Percentiles rank a stretch among this genome's conserved stretches.
Conservation (phyloP, 176 grass and related monocot species). For the Aegilops longissima region DNA sequence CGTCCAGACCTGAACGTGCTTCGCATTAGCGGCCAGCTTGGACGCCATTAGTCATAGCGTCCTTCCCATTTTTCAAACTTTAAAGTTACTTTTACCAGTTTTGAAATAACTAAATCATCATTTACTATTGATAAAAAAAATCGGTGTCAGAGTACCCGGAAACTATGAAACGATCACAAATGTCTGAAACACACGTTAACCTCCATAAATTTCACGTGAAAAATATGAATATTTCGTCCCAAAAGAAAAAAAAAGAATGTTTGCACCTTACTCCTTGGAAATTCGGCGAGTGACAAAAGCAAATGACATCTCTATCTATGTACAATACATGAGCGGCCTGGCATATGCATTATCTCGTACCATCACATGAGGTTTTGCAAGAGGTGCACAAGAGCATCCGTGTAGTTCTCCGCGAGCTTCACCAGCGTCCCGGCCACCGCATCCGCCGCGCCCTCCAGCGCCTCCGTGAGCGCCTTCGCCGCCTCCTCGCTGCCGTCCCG, state of each 20-base stretch:
- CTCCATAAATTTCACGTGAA: neutral
- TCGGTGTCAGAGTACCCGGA: no score
- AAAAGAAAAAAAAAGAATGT: neutral
- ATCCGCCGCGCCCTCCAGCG: conserved; percentile 34
- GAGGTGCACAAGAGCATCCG: conserved; percentile 29
- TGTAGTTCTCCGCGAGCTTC: conserved; percentile 36
- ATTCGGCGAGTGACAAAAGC: neutral
- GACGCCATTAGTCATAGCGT: no score
- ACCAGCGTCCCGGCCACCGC: neutral
- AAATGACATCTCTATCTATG: neutral
- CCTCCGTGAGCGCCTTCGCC: neutral
- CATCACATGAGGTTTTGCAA: conserved; percentile 32
- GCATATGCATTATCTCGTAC: neutral
- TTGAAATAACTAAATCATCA: no score
- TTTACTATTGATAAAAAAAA: no score
- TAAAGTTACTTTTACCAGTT: no score
- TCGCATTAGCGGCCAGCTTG: no score
- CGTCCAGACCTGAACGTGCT: no score
- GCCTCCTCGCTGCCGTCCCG: conserved; percentile 34
- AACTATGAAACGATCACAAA: no score
- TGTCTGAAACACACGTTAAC: no score
- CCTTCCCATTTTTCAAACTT: no score
- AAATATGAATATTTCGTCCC: neutral
- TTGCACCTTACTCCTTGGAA: neutral
- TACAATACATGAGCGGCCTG: neutral